Conservation (phyloP, 2,329 filamentous ascomycete genomes). For the Fusarium sp. region DNA sequence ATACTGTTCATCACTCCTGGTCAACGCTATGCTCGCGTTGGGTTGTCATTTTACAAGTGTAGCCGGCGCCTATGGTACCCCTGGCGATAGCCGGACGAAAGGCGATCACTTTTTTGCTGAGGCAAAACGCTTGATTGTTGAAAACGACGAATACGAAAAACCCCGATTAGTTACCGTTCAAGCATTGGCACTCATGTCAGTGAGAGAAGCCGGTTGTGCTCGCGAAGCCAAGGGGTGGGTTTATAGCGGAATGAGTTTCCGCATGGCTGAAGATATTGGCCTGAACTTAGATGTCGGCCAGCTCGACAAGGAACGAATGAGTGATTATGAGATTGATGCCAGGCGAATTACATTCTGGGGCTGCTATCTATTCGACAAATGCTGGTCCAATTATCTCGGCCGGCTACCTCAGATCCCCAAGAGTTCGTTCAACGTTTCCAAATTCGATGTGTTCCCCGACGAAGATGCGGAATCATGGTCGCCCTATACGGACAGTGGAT, state of each 20-base stretch:
- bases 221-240: constrained; percentile 97
- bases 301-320: constrained; percentile 68
- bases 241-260: constrained; percentile 97
- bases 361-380: constrained; percentile 98
- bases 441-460: constrained; percentile 87
- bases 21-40: constrained; percentile 92
- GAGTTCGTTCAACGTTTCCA: constrained; percentile 82
- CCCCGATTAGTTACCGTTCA: constrained; percentile 90
- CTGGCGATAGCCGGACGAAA: constrained; percentile 82
- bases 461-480: constrained; percentile 90
- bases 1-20: constrained; percentile 88
- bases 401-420: constrained; percentile 86
- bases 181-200: constrained; percentile 93
- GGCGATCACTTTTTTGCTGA: constrained; percentile 97
- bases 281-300: constrained; percentile 84
- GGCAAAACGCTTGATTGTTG: constrained; percentile 87
- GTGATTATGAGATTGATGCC: constrained; percentile 87
- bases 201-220: constrained; percentile 92
- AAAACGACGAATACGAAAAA: constrained; percentile 92
- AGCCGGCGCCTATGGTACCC: constrained; percentile 74
- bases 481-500: constrained; percentile 86
- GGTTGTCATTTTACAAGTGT: constrained; percentile 92
- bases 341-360: constrained; percentile 96
- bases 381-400: constrained; percentile 97
- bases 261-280: constrained; percentile 95